A percentile compares a stretch with the other conserved stretches of the same genome.
These are phyloP conservation scores for Rhododendron williamsianum DNA, from an alignment of 148 eudicot genomes.

Conservation along the genomic window DNA sequence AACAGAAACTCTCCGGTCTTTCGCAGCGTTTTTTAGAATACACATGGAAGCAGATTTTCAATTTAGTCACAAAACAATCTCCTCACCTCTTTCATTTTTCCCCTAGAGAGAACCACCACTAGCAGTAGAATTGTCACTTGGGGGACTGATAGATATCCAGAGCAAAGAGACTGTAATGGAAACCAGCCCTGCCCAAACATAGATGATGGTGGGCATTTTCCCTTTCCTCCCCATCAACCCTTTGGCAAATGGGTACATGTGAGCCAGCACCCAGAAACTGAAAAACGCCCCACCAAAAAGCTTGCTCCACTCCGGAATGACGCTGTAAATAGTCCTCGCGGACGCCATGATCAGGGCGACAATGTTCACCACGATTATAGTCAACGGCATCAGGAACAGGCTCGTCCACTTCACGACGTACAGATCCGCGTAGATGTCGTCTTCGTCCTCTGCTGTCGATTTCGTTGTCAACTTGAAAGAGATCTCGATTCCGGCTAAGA, in stretches of 20 bases:
- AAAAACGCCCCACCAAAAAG: slow-evolving; percentile 45
- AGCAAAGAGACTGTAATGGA: slow-evolving; percentile 70
- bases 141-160: slow-evolving; percentile 68
- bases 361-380: slow-evolving; percentile 57
- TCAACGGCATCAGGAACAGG: slow-evolving; percentile 62
- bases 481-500: slow-evolving; percentile 75
- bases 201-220: slow-evolving; percentile 68
- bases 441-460: slow-evolving; percentile 69
- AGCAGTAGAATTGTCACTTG: slow-evolving; percentile 22
- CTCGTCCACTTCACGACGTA: slow-evolving; percentile 72
- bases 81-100: background rate
- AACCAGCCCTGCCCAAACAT: slow-evolving; percentile 73
- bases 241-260: slow-evolving; percentile 82
- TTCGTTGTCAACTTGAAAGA: slow-evolving; percentile 78
- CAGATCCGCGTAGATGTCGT: slow-evolving; percentile 70
- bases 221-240: slow-evolving; percentile 89
- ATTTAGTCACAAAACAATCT: background rate
- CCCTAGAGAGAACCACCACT: slow-evolving; percentile 9
- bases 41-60: background rate
- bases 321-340: slow-evolving; percentile 65
- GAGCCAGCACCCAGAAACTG: slow-evolving; percentile 34
- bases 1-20: background rate
- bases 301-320: slow-evolving; percentile 76
- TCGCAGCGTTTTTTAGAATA: background rate
- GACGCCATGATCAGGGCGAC: slow-evolving; percentile 51